Evolutionary conservation across 352 stramenopile species (phyloP).

Genomic region (Phytopythium oedochilum): DNA sequence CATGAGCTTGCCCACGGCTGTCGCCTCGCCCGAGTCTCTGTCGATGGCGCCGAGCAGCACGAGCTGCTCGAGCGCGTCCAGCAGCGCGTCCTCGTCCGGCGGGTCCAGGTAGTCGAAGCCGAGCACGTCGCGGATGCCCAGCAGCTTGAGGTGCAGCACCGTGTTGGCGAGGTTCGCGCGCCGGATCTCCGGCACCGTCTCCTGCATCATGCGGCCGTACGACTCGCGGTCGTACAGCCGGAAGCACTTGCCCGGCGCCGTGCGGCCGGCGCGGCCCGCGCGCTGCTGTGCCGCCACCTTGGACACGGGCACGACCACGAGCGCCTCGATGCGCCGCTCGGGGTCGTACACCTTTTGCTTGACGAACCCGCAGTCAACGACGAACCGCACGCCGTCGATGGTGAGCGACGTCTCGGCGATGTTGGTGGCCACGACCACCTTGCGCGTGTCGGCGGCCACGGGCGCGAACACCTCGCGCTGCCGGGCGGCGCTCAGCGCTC

Average conservation of each 20-base stretch:
- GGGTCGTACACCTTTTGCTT: constrained; percentile 94
- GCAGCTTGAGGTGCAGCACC: constrained; percentile 88
- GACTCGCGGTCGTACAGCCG: constrained; percentile 97
- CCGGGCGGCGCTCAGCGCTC: constrained; percentile 88
- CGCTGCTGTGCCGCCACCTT: constrained; percentile 93
- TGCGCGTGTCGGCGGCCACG: constrained; percentile 76
- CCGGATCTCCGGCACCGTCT: constrained; percentile 98
- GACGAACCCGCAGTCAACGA: constrained; percentile 75
- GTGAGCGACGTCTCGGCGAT: constrained; percentile 99
- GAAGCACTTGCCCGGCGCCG: constrained; percentile 97
- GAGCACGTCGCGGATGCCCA: constrained; percentile 71
- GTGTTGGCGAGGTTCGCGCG: constrained; percentile 92
- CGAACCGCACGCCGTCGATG: constrained; percentile 93
- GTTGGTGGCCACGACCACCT: constrained; percentile 94
- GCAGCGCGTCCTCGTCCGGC: constrained; percentile 57
- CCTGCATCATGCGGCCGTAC: constrained; percentile 95
- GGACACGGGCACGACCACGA: constrained; percentile 95
- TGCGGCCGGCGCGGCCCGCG: constrained; percentile 94
- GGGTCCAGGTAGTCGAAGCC: constrained; percentile 67
- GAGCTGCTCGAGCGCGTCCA: constrained; percentile 77
- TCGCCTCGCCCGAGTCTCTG: constrained; percentile 32
- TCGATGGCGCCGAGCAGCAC: constrained; percentile 64
- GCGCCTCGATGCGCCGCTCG: constrained; percentile 61
- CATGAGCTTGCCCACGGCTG: constrained; percentile 71
- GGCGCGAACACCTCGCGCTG: constrained; percentile 94